A percentile compares a stretch with the other conserved stretches of the same genome.
phyloP scores from a whole-genome alignment of 1,139 yeast species.

The Diutina rugosa region DNA sequence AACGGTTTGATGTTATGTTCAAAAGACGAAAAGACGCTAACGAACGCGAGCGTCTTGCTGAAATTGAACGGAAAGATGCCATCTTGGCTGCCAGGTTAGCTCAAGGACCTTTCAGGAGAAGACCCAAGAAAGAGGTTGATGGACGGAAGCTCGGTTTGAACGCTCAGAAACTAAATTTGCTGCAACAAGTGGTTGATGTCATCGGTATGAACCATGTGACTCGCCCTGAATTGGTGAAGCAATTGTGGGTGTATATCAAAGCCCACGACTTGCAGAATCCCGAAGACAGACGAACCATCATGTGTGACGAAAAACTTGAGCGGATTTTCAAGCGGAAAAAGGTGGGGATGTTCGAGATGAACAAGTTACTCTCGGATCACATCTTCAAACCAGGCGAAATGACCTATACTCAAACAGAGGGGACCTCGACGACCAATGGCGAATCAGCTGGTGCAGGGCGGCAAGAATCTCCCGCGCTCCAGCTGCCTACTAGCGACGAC shows the following conservation, averaged over 20 bases:
- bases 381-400: conserved; percentile 19
- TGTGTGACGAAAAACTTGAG: conserved; percentile 54
- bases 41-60: not conserved
- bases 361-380: conserved; percentile 45
- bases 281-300: conserved; percentile 47
- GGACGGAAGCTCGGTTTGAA: conserved; percentile 20
- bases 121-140: conserved; percentile 3
- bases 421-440: no score
- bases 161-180: conserved; percentile 24
- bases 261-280: conserved; percentile 56
- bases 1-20: conserved; percentile 22
- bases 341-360: conserved; percentile 58
- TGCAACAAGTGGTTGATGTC: conserved; percentile 37
- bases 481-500: not conserved
- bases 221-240: conserved; percentile 62
- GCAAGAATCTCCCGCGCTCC: not conserved
- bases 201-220: conserved; percentile 29
- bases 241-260: conserved; percentile 65
- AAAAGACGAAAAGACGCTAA: not conserved
- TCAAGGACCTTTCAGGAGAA: not conserved
- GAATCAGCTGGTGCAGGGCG: not conserved
- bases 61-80: conserved; percentile 1
- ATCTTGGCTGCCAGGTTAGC: not conserved
- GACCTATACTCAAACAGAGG: not conserved
- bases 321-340: conserved; percentile 41